Conservation (phyloP, 768 basidiomycete species). For the Gloeostereum incarnatum region DNA sequence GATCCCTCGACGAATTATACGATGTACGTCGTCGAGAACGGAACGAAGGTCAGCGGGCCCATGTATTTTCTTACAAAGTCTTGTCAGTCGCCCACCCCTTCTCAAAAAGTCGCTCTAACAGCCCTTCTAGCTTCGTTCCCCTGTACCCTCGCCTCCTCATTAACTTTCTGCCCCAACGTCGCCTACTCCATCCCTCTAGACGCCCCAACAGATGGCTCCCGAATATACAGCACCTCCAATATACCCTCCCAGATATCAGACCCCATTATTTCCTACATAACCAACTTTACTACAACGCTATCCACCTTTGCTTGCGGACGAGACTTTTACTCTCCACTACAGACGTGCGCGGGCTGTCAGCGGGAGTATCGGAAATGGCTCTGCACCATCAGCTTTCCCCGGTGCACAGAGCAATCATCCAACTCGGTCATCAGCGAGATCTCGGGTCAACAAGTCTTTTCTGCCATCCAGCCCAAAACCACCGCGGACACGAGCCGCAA, state of each 20-base stretch:
- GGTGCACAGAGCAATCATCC: conserved; percentile 53
- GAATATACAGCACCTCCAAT: conserved; percentile 38
- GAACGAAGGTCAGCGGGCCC: conserved; percentile 52
- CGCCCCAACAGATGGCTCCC: conserved; percentile 28
- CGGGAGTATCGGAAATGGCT: conserved; percentile 69
- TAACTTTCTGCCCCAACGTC: conserved; percentile 67
- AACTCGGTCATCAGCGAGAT: conserved; percentile 23
- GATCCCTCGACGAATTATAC: conserved; percentile 70
- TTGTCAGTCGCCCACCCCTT: conserved; percentile 24
- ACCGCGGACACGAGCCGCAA: conserved; percentile 34
- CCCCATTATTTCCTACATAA: conserved; percentile 47
- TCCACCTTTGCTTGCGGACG: conserved; percentile 72
- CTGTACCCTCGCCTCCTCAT: conserved; percentile 60
- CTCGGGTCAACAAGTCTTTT: conserved; percentile 26
- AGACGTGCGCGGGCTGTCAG: conserved; percentile 71
- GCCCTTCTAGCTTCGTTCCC: conserved; percentile 42
- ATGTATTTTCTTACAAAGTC: conserved; percentile 73
- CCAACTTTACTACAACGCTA: conserved; percentile 69
- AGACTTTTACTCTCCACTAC: conserved; percentile 70
- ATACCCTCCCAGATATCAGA: conserved; percentile 39
- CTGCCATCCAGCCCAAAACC: conserved; percentile 39
- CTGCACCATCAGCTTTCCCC: conserved; percentile 63
- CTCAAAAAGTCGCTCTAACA: conserved; percentile 1
- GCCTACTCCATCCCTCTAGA: conserved; percentile 66
- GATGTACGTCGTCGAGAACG: conserved; percentile 51